Percentiles rank a stretch among this genome's conserved stretches.
phyloP scores from a whole-genome alignment of 257 asterid genomes.

The Euphrasia confusa region DNA sequence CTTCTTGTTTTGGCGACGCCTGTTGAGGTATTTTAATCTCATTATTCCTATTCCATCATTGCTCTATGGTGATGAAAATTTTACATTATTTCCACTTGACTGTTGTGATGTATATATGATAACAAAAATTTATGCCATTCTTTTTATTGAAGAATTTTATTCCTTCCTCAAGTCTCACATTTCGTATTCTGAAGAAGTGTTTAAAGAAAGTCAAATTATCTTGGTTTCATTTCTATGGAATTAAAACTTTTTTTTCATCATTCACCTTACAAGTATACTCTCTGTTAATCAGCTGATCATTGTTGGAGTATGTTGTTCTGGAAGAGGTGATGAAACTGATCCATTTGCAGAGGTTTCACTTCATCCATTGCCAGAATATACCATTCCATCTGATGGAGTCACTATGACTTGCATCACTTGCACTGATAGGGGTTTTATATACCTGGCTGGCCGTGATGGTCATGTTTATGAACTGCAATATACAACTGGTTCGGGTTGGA shows the following conservation, averaged over 20 bases:
- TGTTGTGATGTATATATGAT: slow-evolving; percentile 6
- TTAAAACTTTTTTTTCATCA: slow-evolving; percentile 2
- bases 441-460: slow-evolving; percentile 96
- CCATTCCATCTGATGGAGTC: slow-evolving; percentile 93
- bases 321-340: slow-evolving; percentile 77
- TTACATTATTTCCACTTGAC: slow-evolving; percentile 1
- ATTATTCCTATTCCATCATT: slow-evolving; percentile 17
- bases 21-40: slow-evolving; percentile 57
- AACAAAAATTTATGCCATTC: slow-evolving; percentile 8
- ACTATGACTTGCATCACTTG: slow-evolving; percentile 94
- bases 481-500: slow-evolving; percentile 94
- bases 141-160: background rate
- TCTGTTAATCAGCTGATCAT: slow-evolving; percentile 67
- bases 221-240: slow-evolving; percentile 1
- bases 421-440: slow-evolving; percentile 77
- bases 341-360: slow-evolving; percentile 84
- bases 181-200: background rate
- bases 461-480: slow-evolving; percentile 88
- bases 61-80: slow-evolving; percentile 15
- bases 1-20: slow-evolving; percentile 96
- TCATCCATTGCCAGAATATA: slow-evolving; percentile 87
- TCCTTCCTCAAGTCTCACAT: background rate
- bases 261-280: slow-evolving; percentile 22
- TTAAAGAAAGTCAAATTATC: background rate
- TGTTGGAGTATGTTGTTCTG: slow-evolving; percentile 96